phyloP scores from a whole-genome alignment of 768 basidiomycete species.

The Pholiota microspora region DNA sequence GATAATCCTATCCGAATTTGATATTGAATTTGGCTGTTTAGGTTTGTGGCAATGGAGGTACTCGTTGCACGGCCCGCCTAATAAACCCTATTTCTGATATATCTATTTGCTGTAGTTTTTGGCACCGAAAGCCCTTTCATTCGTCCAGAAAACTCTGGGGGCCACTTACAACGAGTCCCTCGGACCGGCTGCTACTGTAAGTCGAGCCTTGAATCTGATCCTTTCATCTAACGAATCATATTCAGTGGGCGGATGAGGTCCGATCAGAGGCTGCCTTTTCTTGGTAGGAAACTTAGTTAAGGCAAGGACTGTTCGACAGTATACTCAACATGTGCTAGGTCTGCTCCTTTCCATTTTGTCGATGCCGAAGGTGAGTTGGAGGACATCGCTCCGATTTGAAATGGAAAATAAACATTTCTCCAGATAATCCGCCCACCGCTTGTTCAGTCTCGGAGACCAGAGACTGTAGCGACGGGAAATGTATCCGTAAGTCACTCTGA shows the following conservation, averaged over 20 bases:
- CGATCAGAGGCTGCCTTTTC: slow-evolving; percentile 33
- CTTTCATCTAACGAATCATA: neutral
- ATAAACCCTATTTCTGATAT: neutral
- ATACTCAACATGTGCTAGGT: slow-evolving; percentile 24
- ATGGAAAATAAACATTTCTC: neutral
- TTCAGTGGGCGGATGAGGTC: slow-evolving; percentile 52
- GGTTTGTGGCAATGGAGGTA: slow-evolving; percentile 43
- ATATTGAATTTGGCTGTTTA: slow-evolving; percentile 12
- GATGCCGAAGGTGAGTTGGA: slow-evolving; percentile 40
- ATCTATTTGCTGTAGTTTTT: slow-evolving; percentile 39
- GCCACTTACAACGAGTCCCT: slow-evolving; percentile 42
- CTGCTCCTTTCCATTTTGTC: slow-evolving; percentile 44
- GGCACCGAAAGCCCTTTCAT: slow-evolving; percentile 42
- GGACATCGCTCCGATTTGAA: neutral
- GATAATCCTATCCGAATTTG: neutral
- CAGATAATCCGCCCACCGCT: slow-evolving; percentile 41
- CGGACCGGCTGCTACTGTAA: slow-evolving; percentile 47
- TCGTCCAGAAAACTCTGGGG: slow-evolving; percentile 44
- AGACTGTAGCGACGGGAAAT: slow-evolving; percentile 39
- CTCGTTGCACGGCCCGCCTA: neutral
- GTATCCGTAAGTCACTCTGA: slow-evolving; percentile 36
- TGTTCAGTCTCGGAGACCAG: slow-evolving; percentile 48
- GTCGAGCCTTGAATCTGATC: slow-evolving; percentile 1
- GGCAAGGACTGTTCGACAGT: neutral
- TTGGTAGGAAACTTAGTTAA: slow-evolving; percentile 27